These are phyloP conservation scores for Vigna radiata DNA, from an alignment of 306 rosid species.

Conservation along the genomic window DNA sequence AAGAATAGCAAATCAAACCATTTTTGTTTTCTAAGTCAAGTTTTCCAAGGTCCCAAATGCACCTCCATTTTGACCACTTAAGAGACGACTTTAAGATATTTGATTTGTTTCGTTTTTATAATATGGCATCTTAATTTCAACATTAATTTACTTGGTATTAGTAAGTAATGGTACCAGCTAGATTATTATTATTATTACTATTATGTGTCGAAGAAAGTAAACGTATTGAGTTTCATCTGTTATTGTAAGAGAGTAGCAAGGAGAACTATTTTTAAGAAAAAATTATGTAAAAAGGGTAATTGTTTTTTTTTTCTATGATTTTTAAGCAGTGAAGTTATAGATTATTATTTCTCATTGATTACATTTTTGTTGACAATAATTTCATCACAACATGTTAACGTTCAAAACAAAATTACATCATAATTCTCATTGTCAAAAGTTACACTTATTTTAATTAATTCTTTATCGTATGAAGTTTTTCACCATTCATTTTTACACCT, in stretches of 20 bases:
- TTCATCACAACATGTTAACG: too few relatives aligned
- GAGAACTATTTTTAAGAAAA: neutral
- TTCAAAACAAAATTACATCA: too few relatives aligned
- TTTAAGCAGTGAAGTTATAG: neutral
- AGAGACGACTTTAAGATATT: conserved; percentile 5
- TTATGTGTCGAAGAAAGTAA: too few relatives aligned
- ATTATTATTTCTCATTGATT: too few relatives aligned
- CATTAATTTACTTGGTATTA: neutral
- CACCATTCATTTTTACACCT: too few relatives aligned
- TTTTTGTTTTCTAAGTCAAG: neutral
- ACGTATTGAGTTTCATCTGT: neutral
- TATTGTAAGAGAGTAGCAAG: neutral
- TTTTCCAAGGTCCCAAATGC: neutral
- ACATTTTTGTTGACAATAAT: too few relatives aligned
- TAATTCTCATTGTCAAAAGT: too few relatives aligned
- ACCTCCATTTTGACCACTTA: neutral
- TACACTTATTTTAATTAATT: too few relatives aligned
- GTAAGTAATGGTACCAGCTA: neutral
- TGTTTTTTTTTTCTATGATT: neutral
- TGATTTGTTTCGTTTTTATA: neutral
- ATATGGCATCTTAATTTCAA: neutral
- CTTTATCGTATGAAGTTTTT: too few relatives aligned
- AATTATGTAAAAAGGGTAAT: neutral
- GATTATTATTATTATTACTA: neutral
- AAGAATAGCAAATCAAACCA: neutral